Percentiles rank a stretch among this genome's conserved stretches.
These are phyloP conservation scores for Alternaria sp. DNA, from an alignment of 2,329 filamentous ascomycete species.

Conservation along the genomic window DNA sequence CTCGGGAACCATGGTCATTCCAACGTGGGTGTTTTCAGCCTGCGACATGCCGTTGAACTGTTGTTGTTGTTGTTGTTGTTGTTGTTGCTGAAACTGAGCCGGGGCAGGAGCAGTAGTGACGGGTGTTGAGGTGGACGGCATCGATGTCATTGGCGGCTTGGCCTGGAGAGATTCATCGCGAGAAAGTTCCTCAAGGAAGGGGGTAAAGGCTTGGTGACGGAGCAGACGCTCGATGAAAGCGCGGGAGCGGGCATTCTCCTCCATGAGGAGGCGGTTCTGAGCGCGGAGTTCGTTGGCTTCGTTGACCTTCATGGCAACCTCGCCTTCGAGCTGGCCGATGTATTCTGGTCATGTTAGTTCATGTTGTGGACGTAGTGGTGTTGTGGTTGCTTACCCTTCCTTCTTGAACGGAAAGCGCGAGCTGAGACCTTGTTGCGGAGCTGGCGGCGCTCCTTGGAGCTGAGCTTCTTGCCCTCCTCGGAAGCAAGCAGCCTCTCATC, in stretches of 20 bases:
- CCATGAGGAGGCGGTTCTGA: constrained; percentile 81
- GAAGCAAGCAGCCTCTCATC: constrained; percentile 93
- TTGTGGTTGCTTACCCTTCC: constrained; percentile 78
- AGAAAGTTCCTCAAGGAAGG: constrained; percentile 57
- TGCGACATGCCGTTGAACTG: constrained; percentile 55
- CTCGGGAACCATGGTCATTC: constrained; percentile 85
- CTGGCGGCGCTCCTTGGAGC: constrained; percentile 94
- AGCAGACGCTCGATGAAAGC: constrained; percentile 81
- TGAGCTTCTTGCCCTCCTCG: constrained; percentile 99
- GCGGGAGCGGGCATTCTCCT: constrained; percentile 86
- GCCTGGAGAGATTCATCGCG: constrained; percentile 48
- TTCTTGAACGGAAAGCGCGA: constrained; percentile 93
- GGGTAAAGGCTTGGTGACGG: constrained; percentile 59
- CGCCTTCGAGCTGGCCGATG: constrained; percentile 90
- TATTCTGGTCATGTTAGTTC: constrained; percentile 78
- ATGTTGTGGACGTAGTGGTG: not conserved
- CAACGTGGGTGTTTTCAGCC: constrained; percentile 69
- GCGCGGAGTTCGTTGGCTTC: constrained; percentile 82
- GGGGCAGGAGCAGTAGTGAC: constrained; percentile 54
- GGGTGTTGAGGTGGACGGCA: constrained; percentile 43
- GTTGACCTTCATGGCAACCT: constrained; percentile 82
- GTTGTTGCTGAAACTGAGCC: constrained; percentile 61
- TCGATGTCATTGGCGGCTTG: constrained; percentile 43
- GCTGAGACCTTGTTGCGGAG: constrained; percentile 99
- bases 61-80: constrained; percentile 57